phyloP scores from a whole-genome alignment of 139 green algal species.

The Diplosphaera chodatii region DNA sequence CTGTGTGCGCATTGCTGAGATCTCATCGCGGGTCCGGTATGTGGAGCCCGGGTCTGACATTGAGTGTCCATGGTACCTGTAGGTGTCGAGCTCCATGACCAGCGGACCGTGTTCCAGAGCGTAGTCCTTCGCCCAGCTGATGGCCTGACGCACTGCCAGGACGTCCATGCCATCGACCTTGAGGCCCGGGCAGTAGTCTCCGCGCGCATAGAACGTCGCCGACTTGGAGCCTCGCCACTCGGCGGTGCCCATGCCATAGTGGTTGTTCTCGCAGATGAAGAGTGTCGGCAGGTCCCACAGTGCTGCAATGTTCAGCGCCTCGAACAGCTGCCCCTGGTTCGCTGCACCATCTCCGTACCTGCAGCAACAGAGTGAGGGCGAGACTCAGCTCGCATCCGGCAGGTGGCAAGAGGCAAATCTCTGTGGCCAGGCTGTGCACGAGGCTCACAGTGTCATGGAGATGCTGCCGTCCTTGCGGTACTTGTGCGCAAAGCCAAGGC shows the following conservation, averaged over 20 bases:
- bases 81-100: constrained; percentile 98
- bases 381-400: no score
- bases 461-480: constrained; percentile 79
- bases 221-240: constrained; percentile 85
- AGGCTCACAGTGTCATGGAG: constrained; percentile 71
- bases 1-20: constrained; percentile 77
- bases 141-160: constrained; percentile 88
- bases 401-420: no score
- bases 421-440: no score
- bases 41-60: constrained; percentile 97
- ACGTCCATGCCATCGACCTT: constrained; percentile 98
- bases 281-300: constrained; percentile 94
- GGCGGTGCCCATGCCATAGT: constrained; percentile 97
- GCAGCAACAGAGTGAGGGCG: no score
- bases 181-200: constrained; percentile 96
- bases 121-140: constrained; percentile 84
- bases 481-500: constrained; percentile 87
- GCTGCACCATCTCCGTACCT: constrained; percentile 87
- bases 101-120: constrained; percentile 84
- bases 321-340: constrained; percentile 95
- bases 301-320: constrained; percentile 96
- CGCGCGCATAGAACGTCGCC: constrained; percentile 87
- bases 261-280: constrained; percentile 99
- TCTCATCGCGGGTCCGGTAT: constrained; percentile 96
- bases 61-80: constrained; percentile 97